Evolutionary conservation across 306 rosid genomes (phyloP).

Genomic region (Medicago arabica): DNA sequence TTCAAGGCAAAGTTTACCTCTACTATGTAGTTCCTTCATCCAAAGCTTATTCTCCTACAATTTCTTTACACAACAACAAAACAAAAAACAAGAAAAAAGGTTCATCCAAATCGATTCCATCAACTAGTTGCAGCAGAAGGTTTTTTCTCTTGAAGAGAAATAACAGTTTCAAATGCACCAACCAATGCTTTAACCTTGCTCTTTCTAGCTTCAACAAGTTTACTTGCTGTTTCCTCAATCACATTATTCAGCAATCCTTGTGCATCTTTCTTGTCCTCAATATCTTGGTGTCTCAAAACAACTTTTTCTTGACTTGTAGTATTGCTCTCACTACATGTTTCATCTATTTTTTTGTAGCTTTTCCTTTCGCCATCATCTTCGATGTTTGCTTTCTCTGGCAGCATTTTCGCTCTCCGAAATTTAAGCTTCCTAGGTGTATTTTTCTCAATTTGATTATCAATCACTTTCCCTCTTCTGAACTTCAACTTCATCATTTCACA

Average conservation of each 20-base stretch:
- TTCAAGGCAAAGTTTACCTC: slow-evolving; percentile 44
- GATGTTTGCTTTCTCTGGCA: slow-evolving; percentile 48
- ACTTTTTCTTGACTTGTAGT: slow-evolving; percentile 54
- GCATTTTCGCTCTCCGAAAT: slow-evolving; percentile 63
- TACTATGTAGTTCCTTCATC: slow-evolving; percentile 46
- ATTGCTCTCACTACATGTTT: slow-evolving; percentile 19
- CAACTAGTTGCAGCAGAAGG: slow-evolving; percentile 58
- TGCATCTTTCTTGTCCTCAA: slow-evolving; percentile 72
- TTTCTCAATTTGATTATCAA: slow-evolving; percentile 56
- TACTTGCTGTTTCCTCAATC: slow-evolving; percentile 91
- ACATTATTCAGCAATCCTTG: slow-evolving; percentile 82
- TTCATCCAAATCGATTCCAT: slow-evolving; percentile 36
- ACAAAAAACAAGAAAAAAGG: slow-evolving; percentile 5
- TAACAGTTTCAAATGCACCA: slow-evolving; percentile 97
- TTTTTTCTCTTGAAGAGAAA: slow-evolving; percentile 87
- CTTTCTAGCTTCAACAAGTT: slow-evolving; percentile 74
- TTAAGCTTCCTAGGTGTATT: slow-evolving; percentile 70
- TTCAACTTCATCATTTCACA: slow-evolving; percentile 49
- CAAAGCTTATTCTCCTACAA: slow-evolving; percentile 50
- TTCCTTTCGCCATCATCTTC: slow-evolving; percentile 44
- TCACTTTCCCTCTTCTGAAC: slow-evolving; percentile 72
- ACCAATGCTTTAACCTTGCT: slow-evolving; percentile 99
- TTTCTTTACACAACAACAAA: slow-evolving; percentile 39
- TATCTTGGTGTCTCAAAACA: slow-evolving; percentile 78
- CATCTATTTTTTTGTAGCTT: slow-evolving; percentile 58